Conservation (phyloP, 371 early-diverging fungal genomes). For the Mortierella sp. region DNA sequence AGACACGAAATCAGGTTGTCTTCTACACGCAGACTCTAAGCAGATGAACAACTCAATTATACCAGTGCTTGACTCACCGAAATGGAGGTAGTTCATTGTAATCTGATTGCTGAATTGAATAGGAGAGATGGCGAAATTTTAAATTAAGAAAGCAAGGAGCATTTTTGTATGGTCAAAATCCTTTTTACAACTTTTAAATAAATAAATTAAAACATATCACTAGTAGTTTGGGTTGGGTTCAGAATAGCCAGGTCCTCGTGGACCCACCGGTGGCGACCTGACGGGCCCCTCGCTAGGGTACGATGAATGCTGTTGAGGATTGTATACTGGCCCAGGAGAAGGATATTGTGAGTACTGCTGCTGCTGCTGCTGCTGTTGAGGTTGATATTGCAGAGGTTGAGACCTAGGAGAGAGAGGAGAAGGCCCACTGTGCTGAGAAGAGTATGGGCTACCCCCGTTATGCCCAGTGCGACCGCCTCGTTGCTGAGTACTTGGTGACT, state of each 20-base stretch:
- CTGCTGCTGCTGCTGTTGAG: conserved; percentile 18
- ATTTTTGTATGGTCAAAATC: too few species aligned
- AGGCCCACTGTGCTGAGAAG: conserved; percentile 35
- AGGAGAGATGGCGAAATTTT: neutral
- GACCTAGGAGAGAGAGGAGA: conserved; percentile 16
- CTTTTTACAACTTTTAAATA: too few species aligned
- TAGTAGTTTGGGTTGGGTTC: conserved; percentile 15
- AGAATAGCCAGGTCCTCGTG: conserved; percentile 15
- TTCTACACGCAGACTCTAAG: too few species aligned
- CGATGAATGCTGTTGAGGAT: conserved; percentile 15
- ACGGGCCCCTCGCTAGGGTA: conserved; percentile 8
- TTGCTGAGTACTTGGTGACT: conserved; percentile 7
- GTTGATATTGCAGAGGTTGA: conserved; percentile 24
- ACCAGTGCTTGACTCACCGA: conserved; percentile 4
- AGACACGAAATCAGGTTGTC: neutral
- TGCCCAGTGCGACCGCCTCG: conserved; percentile 16
- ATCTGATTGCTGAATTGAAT: neutral
- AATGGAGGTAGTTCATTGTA: conserved; percentile 28
- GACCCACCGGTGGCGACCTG: conserved; percentile 20
- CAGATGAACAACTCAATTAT: too few species aligned
- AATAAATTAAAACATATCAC: neutral
- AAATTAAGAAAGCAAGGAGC: neutral
- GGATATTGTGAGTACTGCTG: conserved; percentile 9
- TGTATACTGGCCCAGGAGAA: conserved; percentile 9
- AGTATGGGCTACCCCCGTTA: conserved; percentile 15